These are phyloP conservation scores for Cerrena zonata DNA, from an alignment of 1,284 basidiomycete species.

Conservation along the genomic window DNA sequence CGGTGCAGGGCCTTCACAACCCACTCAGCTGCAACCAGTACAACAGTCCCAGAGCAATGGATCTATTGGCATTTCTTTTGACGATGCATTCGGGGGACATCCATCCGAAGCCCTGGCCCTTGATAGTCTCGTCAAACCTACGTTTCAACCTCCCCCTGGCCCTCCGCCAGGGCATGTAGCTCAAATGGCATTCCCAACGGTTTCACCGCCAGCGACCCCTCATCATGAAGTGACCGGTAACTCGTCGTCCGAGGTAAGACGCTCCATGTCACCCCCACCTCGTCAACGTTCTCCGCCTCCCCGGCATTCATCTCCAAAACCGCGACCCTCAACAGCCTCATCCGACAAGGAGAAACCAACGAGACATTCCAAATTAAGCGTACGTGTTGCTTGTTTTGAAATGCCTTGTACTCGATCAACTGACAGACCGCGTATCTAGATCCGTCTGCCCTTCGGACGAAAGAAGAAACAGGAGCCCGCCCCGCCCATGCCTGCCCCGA, in stretches of 20 bases:
- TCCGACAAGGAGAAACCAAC: slow-evolving; percentile 41
- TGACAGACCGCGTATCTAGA: slow-evolving; percentile 34
- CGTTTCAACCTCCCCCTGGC: slow-evolving; percentile 23
- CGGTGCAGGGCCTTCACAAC: slow-evolving; percentile 12
- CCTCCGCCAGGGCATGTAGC: slow-evolving; percentile 25
- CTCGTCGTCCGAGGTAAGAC: slow-evolving; percentile 26
- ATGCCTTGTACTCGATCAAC: slow-evolving; percentile 9
- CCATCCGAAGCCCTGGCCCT: slow-evolving; percentile 39
- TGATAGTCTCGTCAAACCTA: slow-evolving; percentile 27
- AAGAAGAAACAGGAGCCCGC: slow-evolving; percentile 58
- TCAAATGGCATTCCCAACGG: slow-evolving; percentile 28
- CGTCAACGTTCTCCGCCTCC: slow-evolving; percentile 47
- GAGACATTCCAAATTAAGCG: slow-evolving; percentile 68
- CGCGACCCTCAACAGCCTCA: slow-evolving; percentile 52
- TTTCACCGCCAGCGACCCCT: slow-evolving; percentile 35
- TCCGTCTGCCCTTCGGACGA: slow-evolving; percentile 72
- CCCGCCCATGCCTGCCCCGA: slow-evolving; percentile 38
- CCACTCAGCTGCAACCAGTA: background rate
- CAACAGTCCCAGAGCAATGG: slow-evolving; percentile 13
- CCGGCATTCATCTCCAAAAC: slow-evolving; percentile 50
- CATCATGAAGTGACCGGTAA: slow-evolving; percentile 15
- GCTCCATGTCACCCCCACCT: slow-evolving; percentile 39
- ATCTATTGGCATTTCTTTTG: slow-evolving; percentile 41
- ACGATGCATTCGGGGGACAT: slow-evolving; percentile 55
- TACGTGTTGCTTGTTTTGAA: slow-evolving; percentile 35